Evolutionary conservation across 768 basidiomycete species (phyloP).

Genomic region (Trametes punicea): DNA sequence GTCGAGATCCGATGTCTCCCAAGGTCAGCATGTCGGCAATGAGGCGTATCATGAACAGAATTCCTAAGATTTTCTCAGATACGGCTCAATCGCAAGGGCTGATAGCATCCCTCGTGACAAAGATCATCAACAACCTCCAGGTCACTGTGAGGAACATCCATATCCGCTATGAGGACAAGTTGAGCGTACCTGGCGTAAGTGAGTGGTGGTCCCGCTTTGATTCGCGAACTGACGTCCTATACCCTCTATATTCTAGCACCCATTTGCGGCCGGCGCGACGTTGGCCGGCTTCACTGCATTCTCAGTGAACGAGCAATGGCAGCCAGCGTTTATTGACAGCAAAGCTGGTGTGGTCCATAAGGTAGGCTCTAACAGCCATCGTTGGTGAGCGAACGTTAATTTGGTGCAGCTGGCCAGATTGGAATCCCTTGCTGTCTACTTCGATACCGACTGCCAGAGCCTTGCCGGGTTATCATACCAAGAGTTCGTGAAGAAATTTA

Average conservation of each 20-base stretch:
- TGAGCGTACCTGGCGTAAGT: slow-evolving; percentile 89
- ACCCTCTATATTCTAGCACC: slow-evolving; percentile 56
- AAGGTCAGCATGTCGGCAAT: slow-evolving; percentile 37
- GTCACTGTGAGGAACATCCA: slow-evolving; percentile 95
- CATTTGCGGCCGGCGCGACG: slow-evolving; percentile 90
- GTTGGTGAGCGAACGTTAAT: not conserved
- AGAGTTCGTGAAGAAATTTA: slow-evolving; percentile 74
- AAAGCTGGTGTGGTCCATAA: slow-evolving; percentile 87
- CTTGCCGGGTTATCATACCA: slow-evolving; percentile 63
- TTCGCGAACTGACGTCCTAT: not conserved
- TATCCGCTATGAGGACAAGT: slow-evolving; percentile 91
- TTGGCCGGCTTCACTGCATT: slow-evolving; percentile 83
- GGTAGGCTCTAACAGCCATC: slow-evolving; percentile 38
- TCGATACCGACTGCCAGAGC: slow-evolving; percentile 86
- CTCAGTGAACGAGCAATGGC: slow-evolving; percentile 87
- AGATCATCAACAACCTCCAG: slow-evolving; percentile 94
- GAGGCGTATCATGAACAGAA: not conserved
- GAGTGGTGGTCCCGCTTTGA: not conserved
- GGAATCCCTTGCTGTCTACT: slow-evolving; percentile 86
- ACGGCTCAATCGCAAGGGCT: slow-evolving; percentile 81
- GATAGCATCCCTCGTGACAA: slow-evolving; percentile 76
- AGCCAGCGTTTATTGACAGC: slow-evolving; percentile 89
- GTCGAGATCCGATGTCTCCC: slow-evolving; percentile 47
- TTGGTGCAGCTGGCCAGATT: slow-evolving; percentile 73
- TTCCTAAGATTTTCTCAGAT: slow-evolving; percentile 33